Percentiles rank a stretch among this genome's conserved stretches.
Conservation (phyloP, 208 protist genomes). For the Spongospora subterranea region DNA sequence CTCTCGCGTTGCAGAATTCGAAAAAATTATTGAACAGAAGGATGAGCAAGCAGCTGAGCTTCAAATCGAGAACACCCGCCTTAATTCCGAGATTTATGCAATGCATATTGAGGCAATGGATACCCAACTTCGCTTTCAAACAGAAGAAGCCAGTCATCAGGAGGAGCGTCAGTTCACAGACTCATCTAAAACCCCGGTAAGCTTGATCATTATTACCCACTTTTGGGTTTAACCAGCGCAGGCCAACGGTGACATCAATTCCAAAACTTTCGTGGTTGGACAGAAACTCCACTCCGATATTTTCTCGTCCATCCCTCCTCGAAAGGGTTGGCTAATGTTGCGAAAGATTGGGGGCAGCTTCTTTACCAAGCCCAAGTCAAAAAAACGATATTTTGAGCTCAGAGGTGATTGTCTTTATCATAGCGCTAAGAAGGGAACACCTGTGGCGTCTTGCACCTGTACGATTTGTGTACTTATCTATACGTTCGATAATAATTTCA, state of each 20-base stretch:
- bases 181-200: not conserved
- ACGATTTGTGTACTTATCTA: not conserved
- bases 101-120: constrained; percentile 42
- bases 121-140: constrained; percentile 2
- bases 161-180: not conserved
- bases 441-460: not conserved
- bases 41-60: not conserved
- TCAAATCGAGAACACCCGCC: constrained; percentile 6
- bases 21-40: not conserved
- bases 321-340: constrained; percentile 39
- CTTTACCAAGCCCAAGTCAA: constrained; percentile 10
- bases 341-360: constrained; percentile 36
- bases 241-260: not conserved
- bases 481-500: not conserved
- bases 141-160: not conserved
- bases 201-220: too few relatives aligned
- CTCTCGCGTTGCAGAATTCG: constrained; percentile 15
- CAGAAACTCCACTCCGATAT: not conserved
- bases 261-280: not conserved
- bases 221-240: too few relatives aligned
- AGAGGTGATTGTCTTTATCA: constrained; percentile 23
- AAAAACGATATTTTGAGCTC: constrained; percentile 48
- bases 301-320: not conserved
- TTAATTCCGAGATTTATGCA: constrained; percentile 23
- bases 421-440: not conserved